Evolutionary conservation across 139 green algal species (phyloP).

Genomic region (Ettlia oleoabundans): DNA sequence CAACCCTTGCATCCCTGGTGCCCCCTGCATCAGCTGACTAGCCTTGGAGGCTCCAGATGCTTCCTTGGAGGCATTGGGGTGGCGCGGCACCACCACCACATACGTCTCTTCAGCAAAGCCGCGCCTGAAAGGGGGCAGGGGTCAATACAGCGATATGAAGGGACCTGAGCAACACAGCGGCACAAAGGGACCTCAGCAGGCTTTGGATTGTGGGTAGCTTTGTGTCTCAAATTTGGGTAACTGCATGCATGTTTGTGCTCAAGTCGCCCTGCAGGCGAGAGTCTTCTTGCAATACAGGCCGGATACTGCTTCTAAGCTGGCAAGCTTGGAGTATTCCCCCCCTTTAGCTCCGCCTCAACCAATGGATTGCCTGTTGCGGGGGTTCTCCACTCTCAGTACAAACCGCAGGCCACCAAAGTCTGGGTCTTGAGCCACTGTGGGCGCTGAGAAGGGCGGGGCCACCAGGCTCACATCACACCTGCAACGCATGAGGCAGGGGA

Average conservation of each 20-base stretch:
- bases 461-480: slow-evolving; percentile 42
- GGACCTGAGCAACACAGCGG: too few relatives aligned
- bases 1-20: too few relatives aligned
- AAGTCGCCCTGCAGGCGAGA: too few relatives aligned
- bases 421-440: slow-evolving; percentile 21
- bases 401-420: slow-evolving; percentile 41
- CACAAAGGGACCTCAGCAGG: too few relatives aligned
- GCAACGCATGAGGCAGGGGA: background rate
- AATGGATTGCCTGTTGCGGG: slow-evolving; percentile 3
- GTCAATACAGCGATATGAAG: background rate
- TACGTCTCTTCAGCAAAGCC: slow-evolving; percentile 50
- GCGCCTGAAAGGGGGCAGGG: background rate
- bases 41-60: background rate
- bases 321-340: too few relatives aligned
- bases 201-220: too few relatives aligned
- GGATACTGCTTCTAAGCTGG: too few relatives aligned
- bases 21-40: too few relatives aligned
- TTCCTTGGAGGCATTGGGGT: background rate
- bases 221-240: too few relatives aligned
- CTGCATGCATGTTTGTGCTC: too few relatives aligned
- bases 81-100: slow-evolving; percentile 21
- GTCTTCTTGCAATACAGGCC: too few relatives aligned
- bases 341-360: too few relatives aligned
- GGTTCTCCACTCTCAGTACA: slow-evolving; percentile 43
- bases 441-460: slow-evolving; percentile 24